Evolutionary conservation across 208 protist genomes (phyloP).

Genomic region (Herpetomonas muscarum): DNA sequence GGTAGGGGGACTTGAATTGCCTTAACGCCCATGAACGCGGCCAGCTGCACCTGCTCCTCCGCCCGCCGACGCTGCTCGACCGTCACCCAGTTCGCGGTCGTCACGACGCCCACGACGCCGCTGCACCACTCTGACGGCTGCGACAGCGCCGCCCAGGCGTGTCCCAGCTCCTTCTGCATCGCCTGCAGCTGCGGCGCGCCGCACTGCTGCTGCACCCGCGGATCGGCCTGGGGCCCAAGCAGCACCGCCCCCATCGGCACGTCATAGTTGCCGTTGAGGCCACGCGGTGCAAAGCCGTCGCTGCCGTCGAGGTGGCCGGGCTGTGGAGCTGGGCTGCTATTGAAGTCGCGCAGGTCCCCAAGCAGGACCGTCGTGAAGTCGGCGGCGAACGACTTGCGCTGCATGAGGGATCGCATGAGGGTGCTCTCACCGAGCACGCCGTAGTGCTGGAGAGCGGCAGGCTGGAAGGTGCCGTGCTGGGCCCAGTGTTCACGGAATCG

Average conservation of each 20-base stretch:
- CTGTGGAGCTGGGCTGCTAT: slow-evolving; percentile 15
- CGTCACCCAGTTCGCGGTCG: slow-evolving; percentile 30
- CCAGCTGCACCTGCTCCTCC: slow-evolving; percentile 57
- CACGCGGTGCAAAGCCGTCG: neutral
- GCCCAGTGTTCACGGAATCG: slow-evolving; percentile 36
- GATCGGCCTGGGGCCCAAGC: neutral
- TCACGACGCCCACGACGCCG: slow-evolving; percentile 35
- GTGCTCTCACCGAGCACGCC: slow-evolving; percentile 32
- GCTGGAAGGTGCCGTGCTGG: slow-evolving; percentile 23
- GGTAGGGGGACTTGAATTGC: slow-evolving; percentile 74
- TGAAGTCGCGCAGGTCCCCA: neutral
- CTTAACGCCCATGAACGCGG: slow-evolving; percentile 58
- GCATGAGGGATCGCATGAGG: slow-evolving; percentile 30
- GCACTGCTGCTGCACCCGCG: neutral
- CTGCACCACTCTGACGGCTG: slow-evolving; percentile 46
- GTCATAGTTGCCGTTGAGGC: neutral
- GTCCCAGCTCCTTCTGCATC: slow-evolving; percentile 2
- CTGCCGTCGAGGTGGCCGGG: neutral
- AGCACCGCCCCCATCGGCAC: slow-evolving; percentile 17
- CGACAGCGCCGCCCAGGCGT: slow-evolving; percentile 26
- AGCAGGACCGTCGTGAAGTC: slow-evolving; percentile 36
- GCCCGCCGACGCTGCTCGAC: slow-evolving; percentile 16
- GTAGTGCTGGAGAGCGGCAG: slow-evolving; percentile 39
- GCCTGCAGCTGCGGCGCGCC: neutral
- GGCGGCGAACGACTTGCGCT: slow-evolving; percentile 27